Percentiles rank a stretch among this genome's conserved stretches.
Conservation (phyloP, 495 filamentous ascomycete species). For the Diplogelasinospora grovesii region DNA sequence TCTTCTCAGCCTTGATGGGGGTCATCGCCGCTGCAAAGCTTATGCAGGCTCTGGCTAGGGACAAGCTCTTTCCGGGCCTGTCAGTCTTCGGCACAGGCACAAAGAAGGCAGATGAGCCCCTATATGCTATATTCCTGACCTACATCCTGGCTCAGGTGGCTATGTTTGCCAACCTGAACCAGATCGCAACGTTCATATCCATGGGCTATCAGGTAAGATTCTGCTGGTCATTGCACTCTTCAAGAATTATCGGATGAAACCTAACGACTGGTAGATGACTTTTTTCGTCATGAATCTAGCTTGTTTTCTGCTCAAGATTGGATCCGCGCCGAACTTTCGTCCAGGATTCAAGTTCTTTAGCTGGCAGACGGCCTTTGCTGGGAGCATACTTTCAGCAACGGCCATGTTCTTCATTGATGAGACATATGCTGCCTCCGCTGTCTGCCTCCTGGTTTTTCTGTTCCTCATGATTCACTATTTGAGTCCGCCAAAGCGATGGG, state of each 20-base stretch:
- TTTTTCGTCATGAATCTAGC: slow-evolving; percentile 77
- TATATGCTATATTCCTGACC: slow-evolving; percentile 69
- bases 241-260: background rate
- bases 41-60: slow-evolving; percentile 75
- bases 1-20: slow-evolving; percentile 84
- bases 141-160: slow-evolving; percentile 71
- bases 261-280: slow-evolving; percentile 43
- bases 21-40: slow-evolving; percentile 85
- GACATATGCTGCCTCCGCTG: slow-evolving; percentile 68
- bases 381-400: slow-evolving; percentile 63
- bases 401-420: slow-evolving; percentile 91
- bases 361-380: slow-evolving; percentile 71
- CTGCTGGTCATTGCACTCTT: background rate
- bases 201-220: slow-evolving; percentile 76
- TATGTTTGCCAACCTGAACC: slow-evolving; percentile 80
- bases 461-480: slow-evolving; percentile 83
- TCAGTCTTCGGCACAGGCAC: slow-evolving; percentile 71
- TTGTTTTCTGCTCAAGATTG: slow-evolving; percentile 81
- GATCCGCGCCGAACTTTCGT: slow-evolving; percentile 88
- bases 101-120: slow-evolving; percentile 66
- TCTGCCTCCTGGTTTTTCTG: slow-evolving; percentile 63
- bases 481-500: slow-evolving; percentile 81
- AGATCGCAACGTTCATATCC: slow-evolving; percentile 80
- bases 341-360: slow-evolving; percentile 86
- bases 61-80: slow-evolving; percentile 71